A percentile compares a stretch with the other conserved stretches of the same genome.
Evolutionary conservation across 768 basidiomycete species (phyloP).

Genomic region (Mycena rosella): DNA sequence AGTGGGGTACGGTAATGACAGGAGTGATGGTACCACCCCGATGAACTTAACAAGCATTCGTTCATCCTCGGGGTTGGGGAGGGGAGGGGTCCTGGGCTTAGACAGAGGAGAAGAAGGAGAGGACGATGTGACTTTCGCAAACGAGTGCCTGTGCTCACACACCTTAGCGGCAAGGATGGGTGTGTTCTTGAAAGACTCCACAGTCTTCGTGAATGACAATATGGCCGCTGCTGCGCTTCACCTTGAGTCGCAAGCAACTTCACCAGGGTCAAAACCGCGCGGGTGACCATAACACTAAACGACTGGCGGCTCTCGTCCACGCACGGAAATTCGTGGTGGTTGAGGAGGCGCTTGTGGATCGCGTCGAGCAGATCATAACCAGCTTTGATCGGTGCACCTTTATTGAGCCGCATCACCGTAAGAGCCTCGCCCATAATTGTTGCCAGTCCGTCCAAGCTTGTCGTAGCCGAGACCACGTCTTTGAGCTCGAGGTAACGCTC

Average conservation of each 20-base stretch:
- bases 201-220: background rate
- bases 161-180: no score
- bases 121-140: background rate
- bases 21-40: background rate
- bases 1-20: no score
- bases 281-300: background rate
- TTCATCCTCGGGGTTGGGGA: background rate
- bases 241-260: no score
- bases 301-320: background rate
- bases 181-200: background rate
- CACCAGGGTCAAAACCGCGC: no score
- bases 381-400: no score
- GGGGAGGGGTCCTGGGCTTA: background rate
- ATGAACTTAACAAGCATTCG: slow-evolving; percentile 2
- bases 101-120: background rate
- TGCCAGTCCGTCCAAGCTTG: background rate
- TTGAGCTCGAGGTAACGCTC: background rate
- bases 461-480: background rate
- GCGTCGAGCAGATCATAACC: background rate
- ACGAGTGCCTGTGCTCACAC: no score
- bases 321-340: slow-evolving; percentile 2
- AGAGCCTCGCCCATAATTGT: background rate
- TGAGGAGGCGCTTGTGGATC: background rate
- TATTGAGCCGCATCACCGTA: no score
- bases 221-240: no score